Conservation (phyloP, 495 filamentous ascomycete genomes). For the Aspergillus biplanus region DNA sequence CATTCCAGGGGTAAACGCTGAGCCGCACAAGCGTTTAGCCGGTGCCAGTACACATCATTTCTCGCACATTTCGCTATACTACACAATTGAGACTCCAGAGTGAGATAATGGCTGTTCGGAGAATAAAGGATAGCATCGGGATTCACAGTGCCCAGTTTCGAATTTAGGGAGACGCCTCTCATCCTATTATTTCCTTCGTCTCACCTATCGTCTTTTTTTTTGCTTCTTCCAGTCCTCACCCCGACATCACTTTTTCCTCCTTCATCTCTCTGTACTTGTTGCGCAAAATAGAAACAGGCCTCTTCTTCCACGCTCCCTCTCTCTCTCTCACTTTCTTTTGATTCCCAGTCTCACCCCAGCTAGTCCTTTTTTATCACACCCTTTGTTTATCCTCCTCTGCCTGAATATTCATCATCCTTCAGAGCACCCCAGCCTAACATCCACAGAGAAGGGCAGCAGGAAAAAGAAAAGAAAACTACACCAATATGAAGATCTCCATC, state of each 20-base stretch:
- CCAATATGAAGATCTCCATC: conserved; percentile 53
- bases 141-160: no score
- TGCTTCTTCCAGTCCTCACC: neutral
- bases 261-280: no score
- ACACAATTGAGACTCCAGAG: no score
- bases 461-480: neutral
- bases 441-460: neutral
- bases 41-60: neutral
- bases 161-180: no score
- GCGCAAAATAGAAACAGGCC: neutral
- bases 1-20: neutral
- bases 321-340: neutral
- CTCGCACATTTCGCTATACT: neutral
- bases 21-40: conserved; percentile 11
- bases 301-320: neutral
- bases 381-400: no score
- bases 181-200: neutral
- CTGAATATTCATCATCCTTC: no score
- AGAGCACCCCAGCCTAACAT: neutral
- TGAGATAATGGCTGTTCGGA: no score
- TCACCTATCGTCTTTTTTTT: neutral
- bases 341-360: no score
- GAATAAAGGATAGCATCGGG: no score
- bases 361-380: no score
- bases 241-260: neutral